These are phyloP conservation scores for Salix viminalis DNA, from an alignment of 345 rosid species.

Conservation along the genomic window DNA sequence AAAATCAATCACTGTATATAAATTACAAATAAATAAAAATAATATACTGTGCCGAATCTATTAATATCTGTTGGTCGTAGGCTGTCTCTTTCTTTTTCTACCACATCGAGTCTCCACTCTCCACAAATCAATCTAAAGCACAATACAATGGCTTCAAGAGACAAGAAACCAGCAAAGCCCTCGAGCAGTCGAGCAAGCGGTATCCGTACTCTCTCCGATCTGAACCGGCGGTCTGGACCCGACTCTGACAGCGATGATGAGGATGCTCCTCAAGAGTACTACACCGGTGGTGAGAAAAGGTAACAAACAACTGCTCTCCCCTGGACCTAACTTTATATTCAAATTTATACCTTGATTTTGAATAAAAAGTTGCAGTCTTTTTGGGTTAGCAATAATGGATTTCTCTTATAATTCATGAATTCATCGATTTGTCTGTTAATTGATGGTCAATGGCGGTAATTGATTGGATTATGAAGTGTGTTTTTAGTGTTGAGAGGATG, in stretches of 20 bases:
- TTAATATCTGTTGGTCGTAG: not conserved
- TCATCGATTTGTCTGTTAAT: not conserved
- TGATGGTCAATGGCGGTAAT: not conserved
- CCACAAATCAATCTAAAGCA: not conserved
- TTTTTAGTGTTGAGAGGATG: not conserved
- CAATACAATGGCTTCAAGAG: slow-evolving; percentile 55
- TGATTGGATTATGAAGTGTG: not conserved
- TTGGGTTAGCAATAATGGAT: not conserved
- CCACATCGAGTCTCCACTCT: not conserved
- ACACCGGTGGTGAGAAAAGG: slow-evolving; percentile 98
- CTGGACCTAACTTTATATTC: not conserved
- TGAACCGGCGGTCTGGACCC: slow-evolving; percentile 59
- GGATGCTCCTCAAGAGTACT: slow-evolving; percentile 73
- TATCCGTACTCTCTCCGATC: slow-evolving; percentile 82
- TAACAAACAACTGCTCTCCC: slow-evolving; percentile 5
- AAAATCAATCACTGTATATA: not conserved
- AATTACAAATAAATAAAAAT: not conserved
- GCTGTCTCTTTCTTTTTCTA: not conserved
- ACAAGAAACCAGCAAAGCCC: slow-evolving; percentile 71
- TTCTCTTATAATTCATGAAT: not conserved
- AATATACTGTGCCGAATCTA: not conserved
- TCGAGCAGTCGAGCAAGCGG: slow-evolving; percentile 58
- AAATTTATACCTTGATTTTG: not conserved
- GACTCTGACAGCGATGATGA: slow-evolving; percentile 84
- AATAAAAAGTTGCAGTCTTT: not conserved